These are phyloP conservation scores for Alnus rubra DNA, from an alignment of 306 rosid genomes.

Conservation along the genomic window DNA sequence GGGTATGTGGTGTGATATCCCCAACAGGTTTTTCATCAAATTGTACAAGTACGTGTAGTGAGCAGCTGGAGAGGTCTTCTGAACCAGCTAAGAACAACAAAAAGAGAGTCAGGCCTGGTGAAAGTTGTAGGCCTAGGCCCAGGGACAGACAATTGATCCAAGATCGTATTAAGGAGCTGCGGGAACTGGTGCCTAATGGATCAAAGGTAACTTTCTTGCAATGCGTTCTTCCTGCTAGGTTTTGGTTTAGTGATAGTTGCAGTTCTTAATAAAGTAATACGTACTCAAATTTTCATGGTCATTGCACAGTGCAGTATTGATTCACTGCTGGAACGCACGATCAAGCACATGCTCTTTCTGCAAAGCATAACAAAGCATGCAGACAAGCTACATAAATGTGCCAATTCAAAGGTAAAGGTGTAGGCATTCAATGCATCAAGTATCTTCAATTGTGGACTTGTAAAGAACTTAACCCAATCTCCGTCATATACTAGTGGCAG, in stretches of 20 bases:
- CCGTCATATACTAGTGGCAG: background rate
- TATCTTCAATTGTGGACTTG: constrained; percentile 5
- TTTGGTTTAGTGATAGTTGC: constrained; percentile 28
- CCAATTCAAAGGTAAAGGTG: constrained; percentile 61
- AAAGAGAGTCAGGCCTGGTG: constrained; percentile 91
- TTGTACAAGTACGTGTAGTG: constrained; percentile 69
- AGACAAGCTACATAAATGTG: constrained; percentile 70
- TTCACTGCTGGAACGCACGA: constrained; percentile 85
- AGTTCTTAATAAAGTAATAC: constrained; percentile 20
- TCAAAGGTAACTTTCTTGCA: constrained; percentile 63
- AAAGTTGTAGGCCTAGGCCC: constrained; percentile 91
- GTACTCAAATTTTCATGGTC: constrained; percentile 37
- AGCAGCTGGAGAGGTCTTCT: constrained; percentile 71
- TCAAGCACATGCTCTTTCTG: constrained; percentile 90
- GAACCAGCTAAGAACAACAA: constrained; percentile 76
- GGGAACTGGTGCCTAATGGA: constrained; percentile 92
- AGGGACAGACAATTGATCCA: constrained; percentile 98
- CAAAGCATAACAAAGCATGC: constrained; percentile 85
- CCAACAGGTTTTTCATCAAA: constrained; percentile 77
- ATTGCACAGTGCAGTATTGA: constrained; percentile 86
- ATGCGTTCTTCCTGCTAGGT: background rate
- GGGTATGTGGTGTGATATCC: constrained; percentile 59
- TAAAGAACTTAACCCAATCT: background rate
- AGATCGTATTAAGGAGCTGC: constrained; percentile 94
- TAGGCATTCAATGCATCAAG: constrained; percentile 7